Evolutionary conservation across 352 stramenopile species (phyloP), one percentile per base, ranked within the genome.

Genomic region (Phytopythium oedochilum): DNA sequence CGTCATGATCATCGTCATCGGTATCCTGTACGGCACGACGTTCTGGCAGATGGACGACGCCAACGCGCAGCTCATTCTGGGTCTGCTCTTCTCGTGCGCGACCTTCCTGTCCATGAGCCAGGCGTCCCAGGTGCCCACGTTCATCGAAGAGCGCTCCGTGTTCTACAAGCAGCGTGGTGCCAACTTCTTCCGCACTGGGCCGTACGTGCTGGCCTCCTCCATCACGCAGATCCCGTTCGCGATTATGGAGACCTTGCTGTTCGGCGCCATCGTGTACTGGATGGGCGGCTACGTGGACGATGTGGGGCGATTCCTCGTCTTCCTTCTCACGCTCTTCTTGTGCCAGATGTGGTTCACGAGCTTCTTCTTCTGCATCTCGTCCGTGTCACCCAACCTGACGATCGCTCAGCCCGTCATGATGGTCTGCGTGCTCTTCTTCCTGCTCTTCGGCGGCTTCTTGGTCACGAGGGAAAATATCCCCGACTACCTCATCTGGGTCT

Each of bases 161-260:
- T 97, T 94, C 67, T 96, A 96, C 76, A 96, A 96, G 60, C 89
- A 97, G 31, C 73, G 75, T 5, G 83, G 88, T 17, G 73, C 77
- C 10, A 96, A 96, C 62, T 97, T 96, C 54, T 96, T 89, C 60
- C 80, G 83, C n/a, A 71, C 88, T 11, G 83, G 74, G 2, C 73
- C 82, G n/a, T 97, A 96, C 55, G 78, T 96, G 28, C 47, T 96
- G 31, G 78, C 74, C 1, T 71, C 53, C 9, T 78, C 63, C 3
- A 26, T 87, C 32, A 68, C 73, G 15, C 66, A 77, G 52, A 60
- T 87, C 29, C 68, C 79, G 47, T 68, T 89, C 52, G 58, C 58
- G 55, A 23, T 88, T 3, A 39, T 92, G 26, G 86, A 96, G 70
- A 85, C 82, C 0, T 40, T 95, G 17, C 46, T 94, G 5, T 97